These are phyloP conservation scores for Xylaria sp. DNA, from an alignment of 2,329 filamentous ascomycete genomes.

Conservation along the genomic window DNA sequence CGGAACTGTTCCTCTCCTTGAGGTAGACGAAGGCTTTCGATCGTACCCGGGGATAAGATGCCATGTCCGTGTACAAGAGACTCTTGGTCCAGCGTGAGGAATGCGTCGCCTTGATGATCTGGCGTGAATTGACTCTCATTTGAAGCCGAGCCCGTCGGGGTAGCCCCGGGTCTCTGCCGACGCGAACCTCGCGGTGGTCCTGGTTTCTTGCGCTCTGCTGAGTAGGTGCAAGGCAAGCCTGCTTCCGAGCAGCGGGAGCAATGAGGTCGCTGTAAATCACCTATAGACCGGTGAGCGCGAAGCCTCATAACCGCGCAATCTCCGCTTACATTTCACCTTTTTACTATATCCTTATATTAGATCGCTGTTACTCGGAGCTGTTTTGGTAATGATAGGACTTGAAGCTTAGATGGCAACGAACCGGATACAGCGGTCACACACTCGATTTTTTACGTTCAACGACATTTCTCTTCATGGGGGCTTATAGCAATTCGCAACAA, in stretches of 20 bases:
- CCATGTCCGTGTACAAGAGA: background rate
- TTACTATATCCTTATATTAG: constrained; percentile 38
- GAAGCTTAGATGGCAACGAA: constrained; percentile 27
- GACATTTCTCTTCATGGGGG: constrained; percentile 18
- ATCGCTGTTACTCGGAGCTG: constrained; percentile 1
- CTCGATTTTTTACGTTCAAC: constrained; percentile 37
- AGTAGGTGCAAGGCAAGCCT: constrained; percentile 47
- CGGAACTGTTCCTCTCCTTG: constrained; percentile 16
- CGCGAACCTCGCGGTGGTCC: constrained; percentile 48
- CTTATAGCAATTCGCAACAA: background rate
- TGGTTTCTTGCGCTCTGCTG: constrained; percentile 47
- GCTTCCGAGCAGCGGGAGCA: constrained; percentile 52
- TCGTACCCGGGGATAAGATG: background rate
- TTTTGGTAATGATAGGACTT: background rate
- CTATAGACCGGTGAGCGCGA: constrained; percentile 39
- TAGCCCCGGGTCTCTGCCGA: constrained; percentile 33
- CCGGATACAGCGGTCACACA: constrained; percentile 48
- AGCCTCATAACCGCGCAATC: background rate
- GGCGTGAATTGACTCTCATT: constrained; percentile 12
- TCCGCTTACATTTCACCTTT: constrained; percentile 46
- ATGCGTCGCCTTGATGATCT: constrained; percentile 3
- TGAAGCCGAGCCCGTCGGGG: constrained; percentile 14
- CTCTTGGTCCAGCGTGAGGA: constrained; percentile 11
- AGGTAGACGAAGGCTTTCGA: constrained; percentile 13
- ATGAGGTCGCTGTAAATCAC: constrained; percentile 47